Conservation (phyloP, 768 basidiomycete genomes). For the Rhodotorula kratochvilovae region DNA sequence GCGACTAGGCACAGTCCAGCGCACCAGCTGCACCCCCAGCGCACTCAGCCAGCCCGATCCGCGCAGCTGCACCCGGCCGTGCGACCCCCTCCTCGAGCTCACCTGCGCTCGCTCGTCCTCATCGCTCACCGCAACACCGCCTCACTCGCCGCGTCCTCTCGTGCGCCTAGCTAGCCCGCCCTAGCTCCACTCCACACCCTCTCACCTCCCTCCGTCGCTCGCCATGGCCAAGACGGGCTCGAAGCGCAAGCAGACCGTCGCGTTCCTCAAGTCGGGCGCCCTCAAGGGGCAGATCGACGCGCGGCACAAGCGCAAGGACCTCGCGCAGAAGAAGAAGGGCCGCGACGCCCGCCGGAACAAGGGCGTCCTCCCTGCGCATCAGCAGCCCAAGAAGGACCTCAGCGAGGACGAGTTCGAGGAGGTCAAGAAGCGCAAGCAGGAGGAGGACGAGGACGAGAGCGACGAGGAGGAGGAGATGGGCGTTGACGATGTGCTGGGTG, state of each 20-base stretch:
- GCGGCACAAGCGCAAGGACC: constrained; percentile 73
- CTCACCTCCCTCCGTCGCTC: not conserved
- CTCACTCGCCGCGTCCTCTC: not conserved
- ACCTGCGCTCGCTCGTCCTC: not conserved
- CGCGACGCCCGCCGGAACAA: constrained; percentile 51
- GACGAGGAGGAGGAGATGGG: constrained; percentile 41
- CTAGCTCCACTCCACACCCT: not conserved
- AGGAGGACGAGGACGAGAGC: constrained; percentile 18
- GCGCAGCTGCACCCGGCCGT: too few species aligned
- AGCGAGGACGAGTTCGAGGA: constrained; percentile 44
- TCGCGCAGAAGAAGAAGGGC: constrained; percentile 64
- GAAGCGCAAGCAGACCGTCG: constrained; percentile 67
- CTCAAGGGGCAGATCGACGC: constrained; percentile 80
- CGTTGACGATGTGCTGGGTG: constrained; percentile 27
- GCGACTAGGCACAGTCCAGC: too few species aligned
- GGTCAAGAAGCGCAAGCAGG: constrained; percentile 22
- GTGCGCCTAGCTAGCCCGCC: not conserved
- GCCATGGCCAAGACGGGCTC: constrained; percentile 23
- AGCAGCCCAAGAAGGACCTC: constrained; percentile 29
- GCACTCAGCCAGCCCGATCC: not conserved
- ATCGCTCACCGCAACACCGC: not conserved
- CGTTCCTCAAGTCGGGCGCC: constrained; percentile 81
- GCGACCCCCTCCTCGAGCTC: not conserved
- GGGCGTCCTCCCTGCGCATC: constrained; percentile 40
- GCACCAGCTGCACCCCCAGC: not conserved